These are phyloP conservation scores for Coniochaeta sp. DNA, from an alignment of 2,329 filamentous ascomycete species.

Conservation along the genomic window DNA sequence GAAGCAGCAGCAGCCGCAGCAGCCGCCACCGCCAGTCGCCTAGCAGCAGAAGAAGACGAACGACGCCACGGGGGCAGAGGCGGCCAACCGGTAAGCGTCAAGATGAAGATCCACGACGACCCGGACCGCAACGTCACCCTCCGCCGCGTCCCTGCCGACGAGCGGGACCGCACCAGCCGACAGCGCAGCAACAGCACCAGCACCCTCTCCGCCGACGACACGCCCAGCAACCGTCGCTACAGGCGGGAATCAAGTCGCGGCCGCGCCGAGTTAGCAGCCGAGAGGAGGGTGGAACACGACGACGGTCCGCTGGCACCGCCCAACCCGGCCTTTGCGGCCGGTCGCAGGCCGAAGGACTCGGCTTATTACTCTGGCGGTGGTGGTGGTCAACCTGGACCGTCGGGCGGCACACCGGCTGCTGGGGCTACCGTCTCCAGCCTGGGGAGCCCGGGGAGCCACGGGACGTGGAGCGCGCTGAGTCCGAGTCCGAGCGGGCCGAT, in stretches of 20 bases:
- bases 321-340: slow-evolving; percentile 47
- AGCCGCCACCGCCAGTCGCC: slow-evolving; percentile 37
- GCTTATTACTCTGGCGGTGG: slow-evolving; percentile 56
- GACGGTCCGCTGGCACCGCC: slow-evolving; percentile 44
- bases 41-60: slow-evolving; percentile 41
- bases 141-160: slow-evolving; percentile 53
- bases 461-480: slow-evolving; percentile 47
- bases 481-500: slow-evolving; percentile 34
- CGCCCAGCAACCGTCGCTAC: slow-evolving; percentile 40
- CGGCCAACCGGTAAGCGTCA: slow-evolving; percentile 47
- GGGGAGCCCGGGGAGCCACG: slow-evolving; percentile 38
- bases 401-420: slow-evolving; percentile 29
- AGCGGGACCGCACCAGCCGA: slow-evolving; percentile 28
- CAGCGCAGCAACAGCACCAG: slow-evolving; percentile 44
- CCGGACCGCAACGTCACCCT: slow-evolving; percentile 53
- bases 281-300: slow-evolving; percentile 30
- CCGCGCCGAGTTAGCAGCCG: slow-evolving; percentile 38
- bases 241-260: slow-evolving; percentile 44
- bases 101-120: slow-evolving; percentile 48
- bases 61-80: slow-evolving; percentile 25
- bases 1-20: slow-evolving; percentile 40
- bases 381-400: slow-evolving; percentile 34
- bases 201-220: slow-evolving; percentile 50
- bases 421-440: slow-evolving; percentile 39
- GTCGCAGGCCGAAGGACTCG: slow-evolving; percentile 48